phyloP scores from a whole-genome alignment of 164 flowering plant species.

The Amborella trichopoda region DNA sequence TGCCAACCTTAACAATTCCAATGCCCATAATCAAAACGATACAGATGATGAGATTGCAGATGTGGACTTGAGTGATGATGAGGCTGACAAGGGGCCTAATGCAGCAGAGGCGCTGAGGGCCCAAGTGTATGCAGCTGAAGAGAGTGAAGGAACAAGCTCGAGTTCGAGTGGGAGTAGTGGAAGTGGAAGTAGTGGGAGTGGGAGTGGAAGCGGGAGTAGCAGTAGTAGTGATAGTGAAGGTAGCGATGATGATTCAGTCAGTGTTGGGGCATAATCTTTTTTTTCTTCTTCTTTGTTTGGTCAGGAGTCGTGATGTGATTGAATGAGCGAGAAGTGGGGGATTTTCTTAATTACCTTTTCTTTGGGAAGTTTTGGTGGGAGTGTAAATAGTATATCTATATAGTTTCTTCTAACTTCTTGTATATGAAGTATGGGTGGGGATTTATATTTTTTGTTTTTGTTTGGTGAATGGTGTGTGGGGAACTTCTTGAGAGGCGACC shows the following conservation, averaged over 20 bases:
- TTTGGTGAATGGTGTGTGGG: no score
- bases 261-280: no score
- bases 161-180: constrained; percentile 60
- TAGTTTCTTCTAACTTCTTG: no score
- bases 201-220: constrained; percentile 34
- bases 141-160: constrained; percentile 23
- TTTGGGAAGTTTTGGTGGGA: no score
- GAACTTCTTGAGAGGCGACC: no score
- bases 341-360: no score
- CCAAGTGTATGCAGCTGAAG: constrained; percentile 57
- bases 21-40: constrained; percentile 35
- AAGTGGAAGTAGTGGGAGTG: constrained; percentile 49
- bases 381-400: no score
- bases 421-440: no score
- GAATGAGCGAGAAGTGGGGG: no score
- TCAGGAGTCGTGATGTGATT: no score
- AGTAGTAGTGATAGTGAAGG: constrained; percentile 50
- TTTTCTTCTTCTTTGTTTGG: no score
- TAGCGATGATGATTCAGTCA: constrained; percentile 58
- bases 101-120: constrained; percentile 89
- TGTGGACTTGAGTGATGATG: constrained; percentile 67
- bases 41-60: constrained; percentile 82
- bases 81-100: constrained; percentile 44
- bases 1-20: constrained; percentile 4
- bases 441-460: no score